These are phyloP conservation scores for Fusarium sp. DNA, from an alignment of 2,329 filamentous ascomycete genomes.

Conservation along the genomic window DNA sequence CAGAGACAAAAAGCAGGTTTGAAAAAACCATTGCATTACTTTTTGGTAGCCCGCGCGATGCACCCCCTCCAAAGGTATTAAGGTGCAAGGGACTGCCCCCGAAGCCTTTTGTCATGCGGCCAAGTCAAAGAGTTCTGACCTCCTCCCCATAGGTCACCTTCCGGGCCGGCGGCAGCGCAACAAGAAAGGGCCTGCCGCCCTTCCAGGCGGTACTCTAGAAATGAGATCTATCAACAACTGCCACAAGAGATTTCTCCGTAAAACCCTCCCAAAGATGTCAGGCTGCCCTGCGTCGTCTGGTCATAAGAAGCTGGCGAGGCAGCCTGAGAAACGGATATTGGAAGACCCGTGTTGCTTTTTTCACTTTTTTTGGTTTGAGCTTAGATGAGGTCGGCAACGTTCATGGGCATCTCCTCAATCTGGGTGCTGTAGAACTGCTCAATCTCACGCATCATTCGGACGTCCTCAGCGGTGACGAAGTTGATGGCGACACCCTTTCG, in stretches of 20 bases:
- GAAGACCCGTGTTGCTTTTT: conserved; percentile 44
- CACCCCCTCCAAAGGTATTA: conserved; percentile 54
- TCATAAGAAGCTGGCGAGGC: conserved; percentile 40
- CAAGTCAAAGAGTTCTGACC: conserved; percentile 48
- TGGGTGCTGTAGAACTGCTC: conserved; percentile 99
- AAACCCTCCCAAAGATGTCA: conserved; percentile 52
- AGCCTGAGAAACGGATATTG: conserved; percentile 46
- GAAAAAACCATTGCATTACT: conserved; percentile 60
- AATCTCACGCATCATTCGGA: conserved; percentile 99
- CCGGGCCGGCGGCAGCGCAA: conserved; percentile 47
- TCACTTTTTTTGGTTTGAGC: conserved; percentile 43
- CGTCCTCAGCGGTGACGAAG: conserved; percentile 99
- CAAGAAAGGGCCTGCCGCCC: conserved; percentile 34
- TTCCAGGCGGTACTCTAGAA: conserved; percentile 55
- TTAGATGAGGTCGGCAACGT: conserved; percentile 84
- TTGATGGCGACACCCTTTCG: conserved; percentile 99
- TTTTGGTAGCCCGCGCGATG: conserved; percentile 58
- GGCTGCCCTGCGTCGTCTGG: conserved; percentile 48
- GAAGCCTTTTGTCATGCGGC: conserved; percentile 57
- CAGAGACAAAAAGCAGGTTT: conserved; percentile 54
- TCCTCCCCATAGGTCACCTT: conserved; percentile 52
- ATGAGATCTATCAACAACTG: conserved; percentile 61
- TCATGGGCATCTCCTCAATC: conserved; percentile 99
- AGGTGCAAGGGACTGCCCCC: conserved; percentile 58
- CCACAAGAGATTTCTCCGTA: conserved; percentile 55